Percentiles rank a stretch among this genome's conserved stretches.
phyloP scores from a whole-genome alignment of 2,329 filamentous ascomycete species.

The Furcasterigmium furcatum region DNA sequence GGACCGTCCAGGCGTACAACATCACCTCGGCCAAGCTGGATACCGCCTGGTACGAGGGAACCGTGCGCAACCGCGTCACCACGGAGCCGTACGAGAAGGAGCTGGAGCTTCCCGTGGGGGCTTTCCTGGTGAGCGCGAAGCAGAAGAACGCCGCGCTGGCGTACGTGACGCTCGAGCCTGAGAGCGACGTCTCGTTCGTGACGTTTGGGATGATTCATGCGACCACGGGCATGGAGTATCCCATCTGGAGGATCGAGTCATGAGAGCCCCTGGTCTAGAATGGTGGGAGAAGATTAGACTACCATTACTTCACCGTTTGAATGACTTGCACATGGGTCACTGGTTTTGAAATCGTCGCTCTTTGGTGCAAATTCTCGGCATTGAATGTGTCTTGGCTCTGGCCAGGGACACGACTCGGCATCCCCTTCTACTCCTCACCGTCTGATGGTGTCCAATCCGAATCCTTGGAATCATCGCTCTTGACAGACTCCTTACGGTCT shows the following conservation, averaged over 20 bases:
- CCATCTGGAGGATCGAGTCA: constrained; percentile 15
- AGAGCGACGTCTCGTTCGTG: constrained; percentile 7
- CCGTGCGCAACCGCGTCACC: constrained; percentile 1
- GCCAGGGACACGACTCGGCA: neutral
- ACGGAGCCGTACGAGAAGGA: constrained; percentile 2
- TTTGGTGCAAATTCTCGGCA: no score
- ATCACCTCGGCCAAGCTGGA: constrained; percentile 2
- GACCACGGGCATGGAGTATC: constrained; percentile 18
- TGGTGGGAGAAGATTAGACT: no score
- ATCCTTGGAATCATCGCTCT: neutral
- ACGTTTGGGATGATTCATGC: constrained; percentile 19
- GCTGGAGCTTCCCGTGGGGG: constrained; percentile 6
- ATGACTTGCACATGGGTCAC: no score
- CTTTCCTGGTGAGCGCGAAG: constrained; percentile 3
- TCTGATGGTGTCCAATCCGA: neutral
- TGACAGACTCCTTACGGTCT: neutral
- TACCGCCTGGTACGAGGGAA: constrained; percentile 3
- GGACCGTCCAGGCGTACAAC: constrained; percentile 3
- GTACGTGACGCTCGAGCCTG: constrained; percentile 7
- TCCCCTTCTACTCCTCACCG: neutral
- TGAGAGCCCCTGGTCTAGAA: no score
- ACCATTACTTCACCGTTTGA: no score
- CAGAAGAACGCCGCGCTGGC: constrained; percentile 10
- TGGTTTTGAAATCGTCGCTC: no score
- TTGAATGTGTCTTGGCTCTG: neutral